These are phyloP conservation scores for Fusarium heterosporum DNA, from an alignment of 2,329 filamentous ascomycete genomes.

Conservation along the genomic window DNA sequence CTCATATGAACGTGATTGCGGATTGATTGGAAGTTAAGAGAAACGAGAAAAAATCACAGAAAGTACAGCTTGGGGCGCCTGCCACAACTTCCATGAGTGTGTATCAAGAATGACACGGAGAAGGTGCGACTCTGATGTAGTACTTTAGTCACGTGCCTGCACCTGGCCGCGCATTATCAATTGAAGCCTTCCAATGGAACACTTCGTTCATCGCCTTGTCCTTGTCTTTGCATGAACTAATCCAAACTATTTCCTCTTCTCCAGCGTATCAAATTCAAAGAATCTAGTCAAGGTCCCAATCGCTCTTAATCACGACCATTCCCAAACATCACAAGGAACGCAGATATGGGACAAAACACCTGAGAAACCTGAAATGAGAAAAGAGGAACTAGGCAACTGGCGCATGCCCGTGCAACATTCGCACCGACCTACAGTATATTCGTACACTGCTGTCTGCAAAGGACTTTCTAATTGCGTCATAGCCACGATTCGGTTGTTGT, in stretches of 20 bases:
- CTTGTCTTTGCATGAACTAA: constrained; percentile 34
- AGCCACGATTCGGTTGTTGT: constrained; percentile 1
- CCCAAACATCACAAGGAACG: background rate
- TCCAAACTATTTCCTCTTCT: background rate
- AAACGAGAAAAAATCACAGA: background rate
- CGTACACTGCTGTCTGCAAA: background rate
- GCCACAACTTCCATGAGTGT: background rate
- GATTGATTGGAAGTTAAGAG: constrained; percentile 4
- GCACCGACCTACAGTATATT: constrained; percentile 7
- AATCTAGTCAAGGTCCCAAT: background rate
- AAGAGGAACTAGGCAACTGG: constrained; percentile 26
- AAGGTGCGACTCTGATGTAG: constrained; percentile 10
- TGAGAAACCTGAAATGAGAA: constrained; percentile 24
- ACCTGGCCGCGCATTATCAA: constrained; percentile 2
- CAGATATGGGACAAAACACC: constrained; percentile 26
- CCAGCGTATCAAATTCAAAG: constrained; percentile 13
- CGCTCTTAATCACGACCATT: constrained; percentile 1
- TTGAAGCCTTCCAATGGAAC: constrained; percentile 20
- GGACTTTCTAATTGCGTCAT: constrained; percentile 1
- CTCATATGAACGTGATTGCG: background rate
- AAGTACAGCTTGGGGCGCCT: background rate
- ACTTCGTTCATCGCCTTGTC: constrained; percentile 5
- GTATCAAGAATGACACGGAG: background rate
- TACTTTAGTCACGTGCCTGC: constrained; percentile 19
- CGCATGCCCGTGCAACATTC: constrained; percentile 18